Evolutionary conservation across 306 rosid species (phyloP), one percentile per base, ranked within the genome.

Genomic region (Quercus engelmannii): DNA sequence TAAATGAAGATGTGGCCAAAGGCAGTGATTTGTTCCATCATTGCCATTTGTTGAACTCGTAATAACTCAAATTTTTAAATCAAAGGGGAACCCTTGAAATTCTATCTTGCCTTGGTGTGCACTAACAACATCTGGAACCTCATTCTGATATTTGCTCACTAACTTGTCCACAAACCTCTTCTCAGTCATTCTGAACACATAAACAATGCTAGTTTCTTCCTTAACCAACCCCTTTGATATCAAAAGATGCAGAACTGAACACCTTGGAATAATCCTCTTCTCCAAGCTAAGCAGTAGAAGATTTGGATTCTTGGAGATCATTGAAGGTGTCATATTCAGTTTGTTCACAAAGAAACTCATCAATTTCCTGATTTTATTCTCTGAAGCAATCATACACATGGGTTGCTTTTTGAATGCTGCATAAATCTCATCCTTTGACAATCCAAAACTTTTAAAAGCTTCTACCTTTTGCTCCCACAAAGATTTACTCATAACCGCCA

Each of bases 351-450:
- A 52, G 73, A 83, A 78, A 68, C 30, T 3, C 86, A 83, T 78
- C 52, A 38, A 12, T 38, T 69, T 78, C 72, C 31, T 67, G 75
- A 83, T 83, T 76, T 83, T 78, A 79, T 83, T 69, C 80, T 43
- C 73, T 1, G 83, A 74, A 67, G 35, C 18, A 56, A 17, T 3
- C 83, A 83, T 74, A 38, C 61, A 83, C 67, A 55, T 1, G 26
- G 83, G 80, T 31, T 74, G 80, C 57, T 5, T 0, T 52, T 35
- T 83, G 73, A 83, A 74, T 23, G 76, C 76, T 61, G 77, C 33
- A 78, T 43, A 61, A 55, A 83, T n/a, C 41, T 83, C 79, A 46
- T 69, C 77, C 5, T 26, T 26, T 0, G 77, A 58, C 79, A 74
- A 51, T 19, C 83, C 83, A 25, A 70, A 74, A 69, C 86, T 78